A percentile compares a stretch with the other conserved stretches of the same genome.
Conservation (phyloP, 495 filamentous ascomycete species). For the Baudoinia panamericana region DNA sequence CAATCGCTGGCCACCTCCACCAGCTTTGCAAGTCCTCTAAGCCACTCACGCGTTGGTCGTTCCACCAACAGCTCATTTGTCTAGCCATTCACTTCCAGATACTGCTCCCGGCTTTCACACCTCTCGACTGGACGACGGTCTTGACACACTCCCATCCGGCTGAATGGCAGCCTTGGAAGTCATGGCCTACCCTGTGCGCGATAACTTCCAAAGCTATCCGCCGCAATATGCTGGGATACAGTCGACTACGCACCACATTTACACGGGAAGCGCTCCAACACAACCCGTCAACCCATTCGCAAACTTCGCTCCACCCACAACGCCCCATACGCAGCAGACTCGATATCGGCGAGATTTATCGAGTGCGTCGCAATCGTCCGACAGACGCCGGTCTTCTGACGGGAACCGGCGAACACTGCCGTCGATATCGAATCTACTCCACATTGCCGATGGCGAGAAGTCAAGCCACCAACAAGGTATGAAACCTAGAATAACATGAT, state of each 20-base stretch:
- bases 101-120: neutral
- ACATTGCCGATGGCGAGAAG: constrained; percentile 24
- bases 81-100: neutral
- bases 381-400: too few species aligned
- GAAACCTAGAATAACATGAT: too few species aligned
- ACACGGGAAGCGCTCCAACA: too few species aligned
- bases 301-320: neutral
- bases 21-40: too few species aligned
- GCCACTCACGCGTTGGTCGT: neutral
- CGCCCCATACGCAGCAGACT: constrained; percentile 2
- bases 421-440: constrained; percentile 30
- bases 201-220: constrained; percentile 8
- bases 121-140: neutral
- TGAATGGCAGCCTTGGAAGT: constrained; percentile 6
- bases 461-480: constrained; percentile 20
- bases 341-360: neutral
- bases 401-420: constrained; percentile 26
- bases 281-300: constrained; percentile 8
- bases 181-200: constrained; percentile 13
- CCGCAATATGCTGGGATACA: constrained; percentile 13
- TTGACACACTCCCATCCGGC: neutral
- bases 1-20: too few species aligned
- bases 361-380: constrained; percentile 24
- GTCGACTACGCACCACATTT: too few species aligned
- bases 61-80: neutral